phyloP scores from a whole-genome alignment of 208 protist genomes.

The Acanthamoeba lenticulata region DNA sequence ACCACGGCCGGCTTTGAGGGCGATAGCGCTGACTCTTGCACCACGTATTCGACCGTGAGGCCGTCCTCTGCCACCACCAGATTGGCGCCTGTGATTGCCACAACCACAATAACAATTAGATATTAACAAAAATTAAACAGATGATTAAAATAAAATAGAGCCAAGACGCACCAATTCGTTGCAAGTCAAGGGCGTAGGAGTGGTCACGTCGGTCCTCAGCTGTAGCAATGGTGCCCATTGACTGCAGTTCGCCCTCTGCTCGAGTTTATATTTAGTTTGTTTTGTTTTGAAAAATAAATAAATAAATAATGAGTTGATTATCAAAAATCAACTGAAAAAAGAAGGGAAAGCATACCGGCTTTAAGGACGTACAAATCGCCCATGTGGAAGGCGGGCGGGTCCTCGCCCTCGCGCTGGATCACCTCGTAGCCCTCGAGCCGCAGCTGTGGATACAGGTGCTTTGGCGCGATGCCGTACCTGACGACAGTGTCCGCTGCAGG shows the following conservation, averaged over 20 bases:
- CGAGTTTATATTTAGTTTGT: too few relatives aligned
- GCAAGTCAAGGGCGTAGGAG: background rate
- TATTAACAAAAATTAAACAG: background rate
- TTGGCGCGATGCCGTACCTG: slow-evolving; percentile 37
- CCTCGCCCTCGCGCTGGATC: background rate
- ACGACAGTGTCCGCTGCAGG: too few relatives aligned
- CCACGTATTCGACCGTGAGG: slow-evolving; percentile 60
- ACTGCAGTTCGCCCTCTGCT: slow-evolving; percentile 1
- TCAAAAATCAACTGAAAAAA: too few relatives aligned
- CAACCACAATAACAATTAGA: too few relatives aligned
- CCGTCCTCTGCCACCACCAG: slow-evolving; percentile 30
- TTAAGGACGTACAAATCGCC: slow-evolving; percentile 46
- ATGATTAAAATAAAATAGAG: background rate
- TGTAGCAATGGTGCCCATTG: background rate
- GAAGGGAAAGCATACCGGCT: background rate
- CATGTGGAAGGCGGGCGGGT: background rate
- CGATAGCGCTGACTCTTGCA: background rate
- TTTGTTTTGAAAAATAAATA: background rate
- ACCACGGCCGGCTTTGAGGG: slow-evolving; percentile 2
- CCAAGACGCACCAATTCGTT: background rate
- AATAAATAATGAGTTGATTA: background rate
- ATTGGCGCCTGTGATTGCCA: slow-evolving; percentile 43
- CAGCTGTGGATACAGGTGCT: background rate
- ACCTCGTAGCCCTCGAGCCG: background rate
- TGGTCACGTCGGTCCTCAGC: slow-evolving; percentile 14